These are phyloP conservation scores for Alternaria viburni DNA, from an alignment of 2,329 filamentous ascomycete species.

Conservation along the genomic window DNA sequence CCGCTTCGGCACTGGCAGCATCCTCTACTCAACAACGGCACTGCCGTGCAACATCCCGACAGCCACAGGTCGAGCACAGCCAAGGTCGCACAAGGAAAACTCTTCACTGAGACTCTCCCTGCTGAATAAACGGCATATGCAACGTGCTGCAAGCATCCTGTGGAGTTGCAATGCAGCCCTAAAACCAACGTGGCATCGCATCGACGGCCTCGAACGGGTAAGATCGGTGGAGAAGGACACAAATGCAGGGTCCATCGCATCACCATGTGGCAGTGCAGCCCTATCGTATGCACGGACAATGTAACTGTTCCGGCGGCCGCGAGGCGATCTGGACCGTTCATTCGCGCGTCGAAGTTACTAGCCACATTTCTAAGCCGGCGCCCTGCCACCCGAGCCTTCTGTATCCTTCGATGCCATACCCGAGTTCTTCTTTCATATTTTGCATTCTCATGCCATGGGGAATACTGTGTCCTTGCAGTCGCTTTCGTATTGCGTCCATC, in stretches of 20 bases:
- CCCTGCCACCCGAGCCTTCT: constrained; percentile 6
- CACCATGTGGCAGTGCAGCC: constrained; percentile 27
- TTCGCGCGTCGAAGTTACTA: constrained; percentile 23
- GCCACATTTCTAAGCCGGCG: constrained; percentile 28
- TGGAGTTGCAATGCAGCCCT: constrained; percentile 5
- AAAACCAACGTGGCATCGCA: constrained; percentile 21
- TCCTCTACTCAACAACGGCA: background rate
- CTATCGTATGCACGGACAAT: constrained; percentile 21
- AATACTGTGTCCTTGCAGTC: background rate
- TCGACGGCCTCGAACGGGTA: constrained; percentile 9
- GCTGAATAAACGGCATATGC: constrained; percentile 12
- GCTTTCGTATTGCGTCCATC: background rate
- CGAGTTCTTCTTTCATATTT: background rate
- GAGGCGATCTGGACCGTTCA: constrained; percentile 16
- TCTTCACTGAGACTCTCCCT: constrained; percentile 13
- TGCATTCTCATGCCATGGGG: background rate
- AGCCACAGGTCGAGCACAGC: background rate
- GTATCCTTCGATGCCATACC: background rate
- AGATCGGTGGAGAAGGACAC: constrained; percentile 4
- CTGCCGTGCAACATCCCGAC: constrained; percentile 1
- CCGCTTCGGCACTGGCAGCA: constrained; percentile 3
- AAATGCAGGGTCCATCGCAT: constrained; percentile 19
- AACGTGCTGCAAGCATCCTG: constrained; percentile 14
- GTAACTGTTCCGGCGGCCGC: constrained; percentile 22
- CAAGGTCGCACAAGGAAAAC: constrained; percentile 12